Evolutionary conservation across 805 yeast species (phyloP), one percentile per base, ranked within the genome.

Genomic region (Zygosaccharomyces siamensis): DNA sequence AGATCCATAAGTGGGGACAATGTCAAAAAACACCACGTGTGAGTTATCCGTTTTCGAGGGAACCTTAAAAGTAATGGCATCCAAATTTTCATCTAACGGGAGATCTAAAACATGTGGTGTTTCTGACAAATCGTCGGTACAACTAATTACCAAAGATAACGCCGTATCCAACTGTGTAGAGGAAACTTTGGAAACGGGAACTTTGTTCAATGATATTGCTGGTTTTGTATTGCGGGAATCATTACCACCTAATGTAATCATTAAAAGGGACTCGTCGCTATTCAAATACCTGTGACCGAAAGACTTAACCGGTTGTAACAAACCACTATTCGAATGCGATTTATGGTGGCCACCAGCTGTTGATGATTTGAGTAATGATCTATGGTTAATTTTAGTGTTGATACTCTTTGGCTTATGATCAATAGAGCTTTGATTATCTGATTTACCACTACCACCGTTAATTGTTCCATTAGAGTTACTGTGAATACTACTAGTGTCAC

Each of bases 81-180:
- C 84, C 7, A 76, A 66, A 7, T 74, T 83, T 57, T 86, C 95
- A 60, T 89, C 93, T 37, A 87, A 68, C 2, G 97, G 97, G 52
- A 90, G 72, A 58, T 89, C 97, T 23, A 85, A 63, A 6, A 84
- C 72, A 1, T 79, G 78, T 1, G 86, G 80, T 3, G 86, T 77
- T 48, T 78, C 84, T 10, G 67, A 69, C 8, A 69, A 54, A 7
- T 68, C 61, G 24, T 68, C 67, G 7, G 63, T 60, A 6, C 69
- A 66, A 50, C 56, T 59, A n/a, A 90, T 76, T 7, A 81, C 80
- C 39, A 90, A 71, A 0, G 95, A 84, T 33, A 90, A 75, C 0
- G 96, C 96, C 3, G 96, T 88, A 57, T 90, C 97, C 33, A 89
- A 73, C 62, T 87, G 93, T 0, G 95, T 86, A n/a, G 83, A 76